These are phyloP conservation scores for Davidsoniella neocaledoniae DNA, from an alignment of 2,329 filamentous ascomycete species.

Conservation along the genomic window DNA sequence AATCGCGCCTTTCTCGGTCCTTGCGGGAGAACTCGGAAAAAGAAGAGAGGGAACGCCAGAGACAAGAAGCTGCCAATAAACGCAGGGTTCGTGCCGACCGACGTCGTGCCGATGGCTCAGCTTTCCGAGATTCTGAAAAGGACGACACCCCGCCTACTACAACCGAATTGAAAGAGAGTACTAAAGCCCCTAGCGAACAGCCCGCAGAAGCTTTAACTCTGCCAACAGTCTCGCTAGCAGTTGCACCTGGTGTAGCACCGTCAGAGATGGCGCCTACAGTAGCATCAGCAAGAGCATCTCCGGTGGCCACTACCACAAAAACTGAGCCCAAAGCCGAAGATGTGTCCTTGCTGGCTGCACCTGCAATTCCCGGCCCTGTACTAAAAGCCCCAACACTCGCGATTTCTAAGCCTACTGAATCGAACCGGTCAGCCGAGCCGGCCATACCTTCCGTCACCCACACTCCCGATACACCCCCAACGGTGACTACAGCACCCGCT, in stretches of 20 bases:
- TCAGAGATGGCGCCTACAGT: neutral
- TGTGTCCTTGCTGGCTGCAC: neutral
- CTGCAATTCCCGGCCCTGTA: neutral
- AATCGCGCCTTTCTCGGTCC: slow-evolving; percentile 40
- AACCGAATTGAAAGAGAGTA: slow-evolving; percentile 14
- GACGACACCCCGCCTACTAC: slow-evolving; percentile 20
- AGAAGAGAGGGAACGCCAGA: slow-evolving; percentile 59
- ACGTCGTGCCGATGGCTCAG: slow-evolving; percentile 61
- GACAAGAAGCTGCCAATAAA: slow-evolving; percentile 59
- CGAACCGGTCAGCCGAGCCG: neutral
- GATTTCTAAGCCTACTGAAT: slow-evolving; percentile 6
- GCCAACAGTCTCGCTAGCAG: neutral
- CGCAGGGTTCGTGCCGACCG: slow-evolving; percentile 70
- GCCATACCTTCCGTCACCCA: neutral
- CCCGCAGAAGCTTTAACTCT: neutral
- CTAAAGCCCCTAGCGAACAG: neutral
- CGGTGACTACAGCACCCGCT: slow-evolving; percentile 26
- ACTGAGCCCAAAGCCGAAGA: neutral
- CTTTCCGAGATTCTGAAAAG: slow-evolving; percentile 15
- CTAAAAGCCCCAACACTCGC: neutral
- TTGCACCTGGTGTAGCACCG: neutral
- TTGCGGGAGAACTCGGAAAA: slow-evolving; percentile 48
- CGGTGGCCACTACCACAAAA: neutral
- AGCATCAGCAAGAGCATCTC: neutral
- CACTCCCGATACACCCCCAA: slow-evolving; percentile 16